These are phyloP conservation scores for Cyberlindnera veronae DNA, from an alignment of 805 yeast species.

Conservation along the genomic window DNA sequence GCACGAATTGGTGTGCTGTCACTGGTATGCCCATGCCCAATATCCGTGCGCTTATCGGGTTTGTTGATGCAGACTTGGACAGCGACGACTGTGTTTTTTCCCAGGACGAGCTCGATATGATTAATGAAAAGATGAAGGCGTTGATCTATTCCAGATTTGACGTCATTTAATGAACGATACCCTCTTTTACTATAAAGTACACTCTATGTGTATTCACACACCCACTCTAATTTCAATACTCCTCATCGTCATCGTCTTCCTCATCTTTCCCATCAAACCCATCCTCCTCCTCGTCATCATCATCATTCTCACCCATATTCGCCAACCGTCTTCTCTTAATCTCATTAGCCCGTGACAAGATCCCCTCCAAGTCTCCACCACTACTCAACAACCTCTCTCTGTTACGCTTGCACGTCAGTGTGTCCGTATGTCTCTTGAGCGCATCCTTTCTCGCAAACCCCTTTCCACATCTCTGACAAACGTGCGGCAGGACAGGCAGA, in stretches of 20 bases:
- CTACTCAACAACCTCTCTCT: conserved; percentile 47
- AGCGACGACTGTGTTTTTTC: conserved; percentile 10
- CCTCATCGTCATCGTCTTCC: background rate
- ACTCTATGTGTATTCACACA: background rate
- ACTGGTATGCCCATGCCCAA: conserved; percentile 13
- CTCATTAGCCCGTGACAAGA: conserved; percentile 26
- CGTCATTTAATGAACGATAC: conserved; percentile 12
- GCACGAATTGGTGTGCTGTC: conserved; percentile 13
- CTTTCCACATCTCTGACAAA: conserved; percentile 72
- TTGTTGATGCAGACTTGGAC: conserved; percentile 4
- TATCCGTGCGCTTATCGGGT: conserved; percentile 1
- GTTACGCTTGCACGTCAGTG: conserved; percentile 72
- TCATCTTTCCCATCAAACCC: conserved; percentile 7
- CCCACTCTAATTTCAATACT: too few relatives aligned
- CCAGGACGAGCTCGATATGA: conserved; percentile 14
- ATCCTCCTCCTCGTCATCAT: conserved; percentile 6
- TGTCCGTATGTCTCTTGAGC: conserved; percentile 68
- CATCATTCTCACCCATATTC: conserved; percentile 7
- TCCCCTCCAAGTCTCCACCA: conserved; percentile 35
- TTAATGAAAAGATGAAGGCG: conserved; percentile 22
- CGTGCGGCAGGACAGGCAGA: conserved; percentile 65
- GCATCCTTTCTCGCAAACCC: conserved; percentile 86
- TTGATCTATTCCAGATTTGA: conserved; percentile 22
- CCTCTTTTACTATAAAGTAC: background rate
- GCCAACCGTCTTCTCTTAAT: conserved; percentile 2